Base-by-base conservation (phyloP, 139 green algal species). In the Haematococcus lacustris region DNA sequence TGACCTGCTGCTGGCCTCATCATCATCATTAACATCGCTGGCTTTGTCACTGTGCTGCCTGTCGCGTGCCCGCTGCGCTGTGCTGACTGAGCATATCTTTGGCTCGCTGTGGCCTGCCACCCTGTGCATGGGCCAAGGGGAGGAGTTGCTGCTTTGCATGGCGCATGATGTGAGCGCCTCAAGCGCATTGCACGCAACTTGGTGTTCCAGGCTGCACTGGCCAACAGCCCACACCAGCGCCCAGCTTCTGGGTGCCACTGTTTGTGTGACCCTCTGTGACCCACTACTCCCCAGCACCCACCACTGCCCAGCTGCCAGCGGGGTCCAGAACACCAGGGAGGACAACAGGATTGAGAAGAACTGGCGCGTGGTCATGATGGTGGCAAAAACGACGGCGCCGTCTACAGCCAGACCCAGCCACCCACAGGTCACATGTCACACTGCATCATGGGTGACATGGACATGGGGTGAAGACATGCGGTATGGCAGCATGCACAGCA, bases 341-440 rank as follows among this genome's bases (percentile, higher is more conserved):
- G 86, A 94, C 38, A 95, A 73, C 41, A 97, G 77, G 78, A 97
- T 96, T 71, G 89, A 94, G 37, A 97, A 73, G 74, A 97, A 91
- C 76, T 96, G 91, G 25, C 93, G 82, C 0, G 91, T 92, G 1
- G 93, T 97, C 93, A 97, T 97, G 76, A 97, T 89, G 68, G 89
- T 93, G 13, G 92, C 93, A 73, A 97, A 96, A n/a, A 92, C 74
- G n/a, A 97, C 75, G 1, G 93, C 89, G n/a, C 92, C 92, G 73
- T 92, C n/a, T n/a, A n/a, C n/a, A n/a, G n/a, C n/a, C n/a, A n/a
- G n/a, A n/a, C n/a, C n/a, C n/a, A n/a, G n/a, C n/a, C n/a, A n/a
- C n/a, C n/a, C n/a, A n/a, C n/a, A n/a, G n/a, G n/a, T n/a, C n/a
- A n/a, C n/a, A n/a, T n/a, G n/a, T n/a, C n/a, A n/a, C n/a, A n/a